A percentile compares a stretch with the other conserved stretches of the same genome.
phyloP scores from a whole-genome alignment of 176 grass and related monocot species.

The Puya raimondii region DNA sequence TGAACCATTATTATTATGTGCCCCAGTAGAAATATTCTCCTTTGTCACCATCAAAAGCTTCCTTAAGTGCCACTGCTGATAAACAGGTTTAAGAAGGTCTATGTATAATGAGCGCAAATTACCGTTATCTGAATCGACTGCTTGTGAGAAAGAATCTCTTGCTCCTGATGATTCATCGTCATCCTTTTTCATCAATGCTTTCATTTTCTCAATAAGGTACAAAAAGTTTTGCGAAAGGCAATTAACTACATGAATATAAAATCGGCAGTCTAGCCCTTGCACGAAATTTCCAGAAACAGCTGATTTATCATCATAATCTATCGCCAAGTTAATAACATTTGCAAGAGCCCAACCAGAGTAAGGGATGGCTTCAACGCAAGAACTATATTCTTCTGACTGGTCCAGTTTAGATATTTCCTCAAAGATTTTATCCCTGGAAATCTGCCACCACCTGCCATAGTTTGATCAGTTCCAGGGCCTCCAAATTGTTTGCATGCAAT shows the following conservation, averaged over 20 bases:
- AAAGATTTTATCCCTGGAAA: constrained; percentile 64
- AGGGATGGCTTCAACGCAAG: constrained; percentile 36
- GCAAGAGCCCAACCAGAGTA: constrained; percentile 79
- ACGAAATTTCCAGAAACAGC: constrained; percentile 48
- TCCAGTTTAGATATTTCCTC: constrained; percentile 68
- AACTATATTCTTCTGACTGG: constrained; percentile 36
- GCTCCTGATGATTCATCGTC: constrained; percentile 13
- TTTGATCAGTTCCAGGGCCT: constrained; percentile 68
- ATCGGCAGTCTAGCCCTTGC: constrained; percentile 51
- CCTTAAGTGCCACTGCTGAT: constrained; percentile 94
- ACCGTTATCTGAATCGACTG: constrained; percentile 23
- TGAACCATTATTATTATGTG: constrained; percentile 13
- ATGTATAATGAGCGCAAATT: constrained; percentile 38
- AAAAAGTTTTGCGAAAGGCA: constrained; percentile 58
- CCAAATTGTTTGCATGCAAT: constrained; percentile 6
- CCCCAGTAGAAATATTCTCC: constrained; percentile 20
- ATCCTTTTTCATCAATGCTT: constrained; percentile 19
- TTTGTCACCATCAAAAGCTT: constrained; percentile 63
- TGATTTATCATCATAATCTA: constrained; percentile 43
- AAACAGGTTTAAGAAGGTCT: constrained; percentile 84
- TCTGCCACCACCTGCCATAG: constrained; percentile 92
- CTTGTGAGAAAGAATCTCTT: constrained; percentile 21
- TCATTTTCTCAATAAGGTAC: constrained; percentile 49
- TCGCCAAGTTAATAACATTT: constrained; percentile 68
- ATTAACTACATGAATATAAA: constrained; percentile 72